These are phyloP conservation scores for Hyaloscypha hepaticicola DNA, from an alignment of 495 filamentous ascomycete genomes.

Conservation along the genomic window DNA sequence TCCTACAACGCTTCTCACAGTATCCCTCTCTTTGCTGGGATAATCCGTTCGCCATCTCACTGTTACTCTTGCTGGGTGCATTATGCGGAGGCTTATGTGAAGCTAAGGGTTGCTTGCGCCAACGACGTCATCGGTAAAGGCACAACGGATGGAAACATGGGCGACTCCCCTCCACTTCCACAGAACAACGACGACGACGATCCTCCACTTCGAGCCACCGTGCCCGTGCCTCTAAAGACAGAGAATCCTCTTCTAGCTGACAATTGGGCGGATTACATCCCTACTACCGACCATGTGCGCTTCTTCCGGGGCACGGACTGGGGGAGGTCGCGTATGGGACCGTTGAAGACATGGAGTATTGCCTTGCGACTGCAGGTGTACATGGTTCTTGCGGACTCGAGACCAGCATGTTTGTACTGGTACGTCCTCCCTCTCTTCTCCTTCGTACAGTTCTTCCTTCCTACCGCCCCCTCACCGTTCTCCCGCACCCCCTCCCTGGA, in stretches of 20 bases:
- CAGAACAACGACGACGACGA: background rate
- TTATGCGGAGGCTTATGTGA: too few relatives aligned
- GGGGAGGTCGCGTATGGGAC: conserved; percentile 11
- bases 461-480: background rate
- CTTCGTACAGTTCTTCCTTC: too few relatives aligned
- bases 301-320: conserved; percentile 21
- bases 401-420: conserved; percentile 15
- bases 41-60: too few relatives aligned
- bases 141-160: too few relatives aligned
- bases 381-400: conserved; percentile 19
- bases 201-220: too few relatives aligned
- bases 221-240: background rate
- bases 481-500: background rate
- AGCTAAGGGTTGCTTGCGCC: background rate
- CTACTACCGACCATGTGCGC: conserved; percentile 15
- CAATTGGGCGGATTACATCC: conserved; percentile 16
- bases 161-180: too few relatives aligned
- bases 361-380: conserved; percentile 10
- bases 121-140: background rate
- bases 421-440: background rate
- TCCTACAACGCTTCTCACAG: too few relatives aligned
- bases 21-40: too few relatives aligned
- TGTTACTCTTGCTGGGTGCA: too few relatives aligned
- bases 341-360: conserved; percentile 6
- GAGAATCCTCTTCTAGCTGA: background rate